These are phyloP conservation scores for Trichoderma gracile DNA, from an alignment of 2,329 filamentous ascomycete species.

Conservation along the genomic window DNA sequence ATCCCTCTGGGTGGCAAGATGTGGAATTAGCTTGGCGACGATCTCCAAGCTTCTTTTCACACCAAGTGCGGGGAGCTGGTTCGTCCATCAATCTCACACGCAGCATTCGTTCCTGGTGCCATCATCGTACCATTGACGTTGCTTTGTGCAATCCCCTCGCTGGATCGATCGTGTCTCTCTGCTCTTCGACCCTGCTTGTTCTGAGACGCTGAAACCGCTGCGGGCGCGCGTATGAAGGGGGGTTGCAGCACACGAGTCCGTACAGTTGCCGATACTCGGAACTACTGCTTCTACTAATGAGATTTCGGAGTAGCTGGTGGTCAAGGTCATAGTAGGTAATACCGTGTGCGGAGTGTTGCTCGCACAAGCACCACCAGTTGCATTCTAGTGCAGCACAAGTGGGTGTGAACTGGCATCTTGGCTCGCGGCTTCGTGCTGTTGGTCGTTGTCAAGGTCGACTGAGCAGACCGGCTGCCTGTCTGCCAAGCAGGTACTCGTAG, in stretches of 20 bases:
- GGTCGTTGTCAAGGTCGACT: not conserved
- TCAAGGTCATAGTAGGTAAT: no score
- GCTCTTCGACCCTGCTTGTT: not conserved
- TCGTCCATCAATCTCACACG: not conserved
- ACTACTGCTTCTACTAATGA: not conserved
- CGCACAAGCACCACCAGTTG: not conserved
- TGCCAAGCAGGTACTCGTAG: no score
- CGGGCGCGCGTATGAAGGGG: not conserved
- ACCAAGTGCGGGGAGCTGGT: constrained; percentile 12
- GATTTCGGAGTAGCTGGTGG: no score
- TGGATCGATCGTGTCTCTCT: not conserved
- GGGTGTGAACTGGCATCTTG: constrained; percentile 1
- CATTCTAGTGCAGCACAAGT: not conserved
- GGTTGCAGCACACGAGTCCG: not conserved
- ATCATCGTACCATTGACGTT: not conserved
- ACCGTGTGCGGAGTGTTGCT: not conserved
- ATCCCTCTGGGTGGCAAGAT: constrained; percentile 5
- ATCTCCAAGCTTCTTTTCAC: constrained; percentile 14
- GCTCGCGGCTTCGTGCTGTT: not conserved
- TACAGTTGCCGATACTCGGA: not conserved
- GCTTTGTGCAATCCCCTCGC: constrained; percentile 1
- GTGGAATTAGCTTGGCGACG: not conserved
- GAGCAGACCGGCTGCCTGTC: not conserved
- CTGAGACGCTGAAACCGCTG: not conserved
- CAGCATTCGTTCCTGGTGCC: not conserved